These are phyloP conservation scores for Mychonastes homosphaera DNA, from an alignment of 139 green algal species.

Conservation along the genomic window DNA sequence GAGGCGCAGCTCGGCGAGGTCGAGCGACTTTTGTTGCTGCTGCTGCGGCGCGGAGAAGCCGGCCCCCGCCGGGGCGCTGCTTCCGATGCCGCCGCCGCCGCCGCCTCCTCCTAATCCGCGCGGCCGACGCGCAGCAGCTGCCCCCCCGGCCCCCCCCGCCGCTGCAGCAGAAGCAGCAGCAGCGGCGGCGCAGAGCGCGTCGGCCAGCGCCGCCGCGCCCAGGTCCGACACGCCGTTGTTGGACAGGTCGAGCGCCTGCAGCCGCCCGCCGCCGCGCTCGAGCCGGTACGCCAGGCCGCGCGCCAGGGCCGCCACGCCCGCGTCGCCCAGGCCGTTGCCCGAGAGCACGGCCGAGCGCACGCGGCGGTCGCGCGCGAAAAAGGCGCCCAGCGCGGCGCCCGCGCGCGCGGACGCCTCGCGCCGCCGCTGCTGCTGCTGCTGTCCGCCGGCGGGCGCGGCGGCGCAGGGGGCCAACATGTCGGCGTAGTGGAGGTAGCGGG, in stretches of 20 bases:
- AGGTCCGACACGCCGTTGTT: slow-evolving; percentile 16
- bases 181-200: slow-evolving; percentile 12
- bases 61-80: not conserved
- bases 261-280: not conserved
- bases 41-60: slow-evolving; percentile 1
- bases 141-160: too few species aligned
- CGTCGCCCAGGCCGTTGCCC: slow-evolving; percentile 8
- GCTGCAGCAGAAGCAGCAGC: too few species aligned
- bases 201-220: slow-evolving; percentile 11
- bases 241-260: slow-evolving; percentile 20
- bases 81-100: not conserved
- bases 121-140: not conserved
- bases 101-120: not conserved
- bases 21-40: too few species aligned
- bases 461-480: not conserved
- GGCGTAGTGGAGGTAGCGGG: not conserved
- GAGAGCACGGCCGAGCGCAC: slow-evolving; percentile 12
- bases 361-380: slow-evolving; percentile 12
- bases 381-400: slow-evolving; percentile 15
- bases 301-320: not conserved
- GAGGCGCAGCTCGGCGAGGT: slow-evolving; percentile 17
- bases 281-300: not conserved
- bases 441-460: too few species aligned
- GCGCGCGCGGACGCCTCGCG: not conserved
- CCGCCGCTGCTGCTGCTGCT: too few species aligned